phyloP scores from a whole-genome alignment of 306 rosid genomes.

The Ammopiptanthus mongolicus region DNA sequence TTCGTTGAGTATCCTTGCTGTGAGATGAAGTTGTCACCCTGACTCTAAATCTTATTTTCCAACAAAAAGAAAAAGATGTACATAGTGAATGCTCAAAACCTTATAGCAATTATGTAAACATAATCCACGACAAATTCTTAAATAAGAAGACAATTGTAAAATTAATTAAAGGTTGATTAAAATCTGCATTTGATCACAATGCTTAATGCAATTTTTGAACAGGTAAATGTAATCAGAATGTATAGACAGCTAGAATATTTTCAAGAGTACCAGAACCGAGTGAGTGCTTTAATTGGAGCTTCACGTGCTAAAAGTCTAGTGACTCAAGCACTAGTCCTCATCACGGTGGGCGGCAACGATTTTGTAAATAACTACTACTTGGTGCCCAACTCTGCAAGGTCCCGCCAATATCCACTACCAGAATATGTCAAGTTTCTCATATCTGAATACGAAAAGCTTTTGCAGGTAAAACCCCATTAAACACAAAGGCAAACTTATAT shows the following conservation, averaged over 20 bases:
- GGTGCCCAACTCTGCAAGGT: constrained; percentile 42
- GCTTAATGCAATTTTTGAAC: constrained; percentile 26
- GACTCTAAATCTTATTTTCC: too few relatives aligned
- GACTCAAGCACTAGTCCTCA: constrained; percentile 45
- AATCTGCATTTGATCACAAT: not conserved
- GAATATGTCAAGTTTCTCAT: constrained; percentile 50
- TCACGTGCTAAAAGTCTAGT: constrained; percentile 28
- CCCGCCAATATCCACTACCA: constrained; percentile 47
- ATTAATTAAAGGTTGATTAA: too few relatives aligned
- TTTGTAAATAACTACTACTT: constrained; percentile 69
- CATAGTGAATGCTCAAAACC: too few relatives aligned
- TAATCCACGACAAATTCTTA: too few relatives aligned
- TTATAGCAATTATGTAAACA: too few relatives aligned
- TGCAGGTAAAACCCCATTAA: constrained; percentile 30
- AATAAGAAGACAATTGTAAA: too few relatives aligned
- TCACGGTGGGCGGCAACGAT: constrained; percentile 58
- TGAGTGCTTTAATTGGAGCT: constrained; percentile 33
- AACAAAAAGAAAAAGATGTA: too few relatives aligned
- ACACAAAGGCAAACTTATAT: not conserved
- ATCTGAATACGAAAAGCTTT: constrained; percentile 40
- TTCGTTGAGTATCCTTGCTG: too few relatives aligned
- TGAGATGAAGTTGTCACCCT: too few relatives aligned
- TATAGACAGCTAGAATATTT: constrained; percentile 44
- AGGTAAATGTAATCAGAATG: constrained; percentile 55
- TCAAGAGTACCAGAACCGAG: constrained; percentile 43